Evolutionary conservation across 1,139 yeast species (phyloP).

Genomic region (Kodamaea fungicola): DNA sequence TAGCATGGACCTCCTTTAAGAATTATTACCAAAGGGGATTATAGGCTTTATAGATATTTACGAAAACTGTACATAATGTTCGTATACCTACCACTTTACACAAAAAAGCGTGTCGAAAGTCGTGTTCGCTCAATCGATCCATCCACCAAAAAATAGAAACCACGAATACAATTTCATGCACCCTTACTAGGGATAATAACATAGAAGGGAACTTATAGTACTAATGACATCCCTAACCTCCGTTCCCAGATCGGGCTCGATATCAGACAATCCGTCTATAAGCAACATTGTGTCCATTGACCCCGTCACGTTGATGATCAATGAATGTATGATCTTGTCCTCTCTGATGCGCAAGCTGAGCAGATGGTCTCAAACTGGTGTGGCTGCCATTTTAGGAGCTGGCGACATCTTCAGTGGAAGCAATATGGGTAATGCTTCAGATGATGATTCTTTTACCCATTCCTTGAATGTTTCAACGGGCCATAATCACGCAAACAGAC

Average conservation of each 20-base stretch:
- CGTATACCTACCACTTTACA: not conserved
- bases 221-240: slow-evolving; percentile 2
- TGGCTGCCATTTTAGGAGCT: slow-evolving; percentile 80
- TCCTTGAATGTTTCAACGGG: slow-evolving; percentile 15
- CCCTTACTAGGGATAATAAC: not conserved
- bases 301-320: slow-evolving; percentile 78
- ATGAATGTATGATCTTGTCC: slow-evolving; percentile 83
- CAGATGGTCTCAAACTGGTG: slow-evolving; percentile 81
- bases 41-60: slow-evolving; percentile 11
- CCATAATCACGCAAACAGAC: slow-evolving; percentile 11
- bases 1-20: slow-evolving; percentile 65
- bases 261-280: slow-evolving; percentile 5
- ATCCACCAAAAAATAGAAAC: slow-evolving; percentile 1
- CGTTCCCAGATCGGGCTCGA: slow-evolving; percentile 3
- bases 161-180: slow-evolving; percentile 3
- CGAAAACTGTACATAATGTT: not conserved
- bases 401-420: slow-evolving; percentile 36
- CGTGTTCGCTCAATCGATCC: not conserved
- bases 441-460: slow-evolving; percentile 27
- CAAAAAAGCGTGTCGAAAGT: not conserved
- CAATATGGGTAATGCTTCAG: slow-evolving; percentile 6
- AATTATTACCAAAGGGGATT: slow-evolving; percentile 45
- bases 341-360: slow-evolving; percentile 89
- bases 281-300: slow-evolving; percentile 47
- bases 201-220: not conserved